A percentile compares a stretch with the other conserved stretches of the same genome.
phyloP scores from a whole-genome alignment of 306 rosid species.

The Dryas alaskensis region DNA sequence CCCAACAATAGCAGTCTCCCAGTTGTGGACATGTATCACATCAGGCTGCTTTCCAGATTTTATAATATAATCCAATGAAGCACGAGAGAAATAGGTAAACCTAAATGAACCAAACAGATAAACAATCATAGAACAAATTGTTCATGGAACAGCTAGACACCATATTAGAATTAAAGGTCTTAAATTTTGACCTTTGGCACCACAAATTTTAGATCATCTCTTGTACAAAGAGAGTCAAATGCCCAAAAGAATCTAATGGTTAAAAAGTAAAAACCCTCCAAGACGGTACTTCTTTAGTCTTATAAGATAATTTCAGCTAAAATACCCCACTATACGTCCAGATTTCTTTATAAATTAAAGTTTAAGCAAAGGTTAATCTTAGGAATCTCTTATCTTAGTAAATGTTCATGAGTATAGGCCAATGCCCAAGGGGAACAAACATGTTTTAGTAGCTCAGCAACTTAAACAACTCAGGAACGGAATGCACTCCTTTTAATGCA shows the following conservation, averaged over 20 bases:
- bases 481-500: too few relatives aligned
- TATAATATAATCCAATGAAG: slow-evolving; percentile 80
- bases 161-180: slow-evolving; percentile 18
- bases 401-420: neutral
- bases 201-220: neutral
- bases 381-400: neutral
- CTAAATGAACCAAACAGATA: slow-evolving; percentile 40
- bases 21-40: slow-evolving; percentile 78
- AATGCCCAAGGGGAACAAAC: too few relatives aligned
- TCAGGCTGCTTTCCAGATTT: slow-evolving; percentile 88
- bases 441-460: too few relatives aligned
- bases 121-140: slow-evolving; percentile 12
- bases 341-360: neutral
- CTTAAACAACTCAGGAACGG: too few relatives aligned
- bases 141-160: slow-evolving; percentile 12
- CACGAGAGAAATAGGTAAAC: slow-evolving; percentile 90
- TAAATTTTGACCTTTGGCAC: slow-evolving; percentile 8
- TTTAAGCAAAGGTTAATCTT: neutral
- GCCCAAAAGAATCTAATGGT: neutral
- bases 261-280: neutral
- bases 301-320: neutral
- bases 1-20: slow-evolving; percentile 92
- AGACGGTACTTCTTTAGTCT: neutral
- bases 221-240: neutral
- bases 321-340: neutral